Conservation (phyloP, 2,329 filamentous ascomycete genomes). For the Colletotrichum lupini region DNA sequence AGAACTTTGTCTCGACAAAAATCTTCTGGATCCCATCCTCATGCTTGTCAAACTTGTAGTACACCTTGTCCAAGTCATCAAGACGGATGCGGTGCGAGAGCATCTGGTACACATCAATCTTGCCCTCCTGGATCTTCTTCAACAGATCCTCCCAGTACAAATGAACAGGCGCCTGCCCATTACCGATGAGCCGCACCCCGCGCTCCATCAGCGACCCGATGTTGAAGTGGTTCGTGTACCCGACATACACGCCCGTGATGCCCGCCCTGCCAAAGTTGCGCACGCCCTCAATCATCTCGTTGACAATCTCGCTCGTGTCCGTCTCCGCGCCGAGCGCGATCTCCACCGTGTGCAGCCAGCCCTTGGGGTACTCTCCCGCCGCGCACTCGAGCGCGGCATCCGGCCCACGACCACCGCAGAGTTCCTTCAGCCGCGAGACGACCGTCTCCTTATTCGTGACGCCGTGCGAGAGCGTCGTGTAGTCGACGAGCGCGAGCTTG, state of each 20-base stretch:
- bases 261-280: slow-evolving; percentile 79
- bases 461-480: slow-evolving; percentile 66
- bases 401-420: slow-evolving; percentile 77
- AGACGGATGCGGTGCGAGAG: slow-evolving; percentile 81
- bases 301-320: slow-evolving; percentile 83
- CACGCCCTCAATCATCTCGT: slow-evolving; percentile 83
- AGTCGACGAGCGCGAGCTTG: slow-evolving; percentile 78
- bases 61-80: slow-evolving; percentile 77
- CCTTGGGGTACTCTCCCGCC: slow-evolving; percentile 71
- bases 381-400: slow-evolving; percentile 79
- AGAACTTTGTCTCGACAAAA: slow-evolving; percentile 71
- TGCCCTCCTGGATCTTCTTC: slow-evolving; percentile 70
- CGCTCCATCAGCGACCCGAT: slow-evolving; percentile 87
- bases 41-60: slow-evolving; percentile 69
- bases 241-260: slow-evolving; percentile 77
- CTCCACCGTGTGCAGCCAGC: slow-evolving; percentile 70
- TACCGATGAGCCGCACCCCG: slow-evolving; percentile 81
- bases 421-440: slow-evolving; percentile 77
- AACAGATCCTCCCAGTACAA: slow-evolving; percentile 87
- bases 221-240: slow-evolving; percentile 83
- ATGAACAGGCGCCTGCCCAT: slow-evolving; percentile 78
- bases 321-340: slow-evolving; percentile 77
- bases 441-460: slow-evolving; percentile 71
- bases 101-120: slow-evolving; percentile 83
- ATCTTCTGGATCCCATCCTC: slow-evolving; percentile 86